phyloP scores from a whole-genome alignment of 2,329 filamentous ascomycete genomes.

The Stylonectria norvegica region DNA sequence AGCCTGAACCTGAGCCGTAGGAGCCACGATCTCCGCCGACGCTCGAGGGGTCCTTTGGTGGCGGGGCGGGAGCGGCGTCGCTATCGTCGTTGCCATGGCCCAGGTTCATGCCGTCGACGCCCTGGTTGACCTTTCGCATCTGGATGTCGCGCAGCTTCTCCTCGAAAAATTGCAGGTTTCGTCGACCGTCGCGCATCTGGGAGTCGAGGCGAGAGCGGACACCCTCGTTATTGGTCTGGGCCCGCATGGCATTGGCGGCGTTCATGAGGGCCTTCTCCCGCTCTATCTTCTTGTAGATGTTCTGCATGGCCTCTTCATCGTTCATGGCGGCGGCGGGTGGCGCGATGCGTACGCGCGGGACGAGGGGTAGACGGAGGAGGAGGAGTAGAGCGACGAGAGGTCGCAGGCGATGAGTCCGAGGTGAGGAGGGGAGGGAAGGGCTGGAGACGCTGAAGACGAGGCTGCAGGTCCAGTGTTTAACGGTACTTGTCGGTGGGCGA shows the following conservation, averaged over 20 bases:
- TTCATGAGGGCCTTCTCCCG: slow-evolving; percentile 93
- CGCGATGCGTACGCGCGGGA: slow-evolving; percentile 40
- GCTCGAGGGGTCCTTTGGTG: slow-evolving; percentile 64
- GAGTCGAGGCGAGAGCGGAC: slow-evolving; percentile 88
- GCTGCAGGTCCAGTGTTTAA: too few species aligned
- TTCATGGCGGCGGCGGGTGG: slow-evolving; percentile 51
- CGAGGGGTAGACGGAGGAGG: slow-evolving; percentile 17
- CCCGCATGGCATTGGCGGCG: slow-evolving; percentile 90
- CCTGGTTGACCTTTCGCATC: slow-evolving; percentile 69
- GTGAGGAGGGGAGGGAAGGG: slow-evolving; percentile 11
- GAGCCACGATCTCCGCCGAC: slow-evolving; percentile 51
- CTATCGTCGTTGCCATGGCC: slow-evolving; percentile 46
- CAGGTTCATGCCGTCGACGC: slow-evolving; percentile 64
- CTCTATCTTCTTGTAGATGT: slow-evolving; percentile 96
- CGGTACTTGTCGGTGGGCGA: too few species aligned
- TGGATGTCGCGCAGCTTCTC: slow-evolving; percentile 86
- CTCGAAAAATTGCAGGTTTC: slow-evolving; percentile 95
- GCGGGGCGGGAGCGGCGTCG: slow-evolving; percentile 59
- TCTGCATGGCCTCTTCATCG: slow-evolving; percentile 64
- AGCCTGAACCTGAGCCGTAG: slow-evolving; percentile 58
- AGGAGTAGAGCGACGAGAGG: slow-evolving; percentile 7
- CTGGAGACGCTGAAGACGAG: too few species aligned
- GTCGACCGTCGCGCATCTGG: slow-evolving; percentile 88
- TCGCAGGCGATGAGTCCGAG: slow-evolving; percentile 15
- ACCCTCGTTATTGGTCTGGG: slow-evolving; percentile 89